Conservation (phyloP, 345 rosid genomes). For the Passiflora organensis region DNA sequence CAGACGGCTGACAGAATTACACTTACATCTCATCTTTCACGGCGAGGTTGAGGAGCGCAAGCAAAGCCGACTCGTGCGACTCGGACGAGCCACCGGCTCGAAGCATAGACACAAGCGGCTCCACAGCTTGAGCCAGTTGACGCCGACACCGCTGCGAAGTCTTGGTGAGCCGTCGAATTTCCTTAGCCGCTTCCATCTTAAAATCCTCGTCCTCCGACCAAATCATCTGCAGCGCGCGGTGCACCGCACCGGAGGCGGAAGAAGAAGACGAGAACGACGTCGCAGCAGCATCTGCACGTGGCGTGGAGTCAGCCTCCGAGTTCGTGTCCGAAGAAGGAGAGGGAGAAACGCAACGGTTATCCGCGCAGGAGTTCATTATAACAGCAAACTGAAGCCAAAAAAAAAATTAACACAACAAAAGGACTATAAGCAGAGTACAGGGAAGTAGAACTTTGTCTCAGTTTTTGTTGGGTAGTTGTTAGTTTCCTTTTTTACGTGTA, state of each 20-base stretch:
- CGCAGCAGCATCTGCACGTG: constrained; percentile 23
- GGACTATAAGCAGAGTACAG: background rate
- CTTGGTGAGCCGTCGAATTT: constrained; percentile 88
- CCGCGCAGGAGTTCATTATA: constrained; percentile 30
- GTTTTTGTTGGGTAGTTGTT: background rate
- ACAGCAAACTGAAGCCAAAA: constrained; percentile 8
- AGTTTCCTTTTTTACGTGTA: background rate
- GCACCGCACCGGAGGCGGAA: constrained; percentile 42
- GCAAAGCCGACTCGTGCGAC: constrained; percentile 62
- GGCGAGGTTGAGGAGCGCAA: constrained; percentile 95
- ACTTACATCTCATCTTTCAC: constrained; percentile 90
- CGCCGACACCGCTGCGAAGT: constrained; percentile 84
- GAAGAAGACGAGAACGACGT: constrained; percentile 5
- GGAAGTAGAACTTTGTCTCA: background rate
- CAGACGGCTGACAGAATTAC: background rate
- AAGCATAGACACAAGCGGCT: constrained; percentile 81
- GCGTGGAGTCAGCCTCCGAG: constrained; percentile 21
- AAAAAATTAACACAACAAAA: background rate
- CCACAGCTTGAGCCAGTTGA: constrained; percentile 60
- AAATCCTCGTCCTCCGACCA: constrained; percentile 46
- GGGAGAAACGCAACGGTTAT: constrained; percentile 16
- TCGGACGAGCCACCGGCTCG: constrained; percentile 35
- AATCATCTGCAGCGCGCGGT: constrained; percentile 46
- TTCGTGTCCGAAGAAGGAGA: constrained; percentile 42
- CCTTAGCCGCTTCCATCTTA: constrained; percentile 71